Conservation (phyloP, 768 basidiomycete genomes). For the Tricholoma hemisulphureum region DNA sequence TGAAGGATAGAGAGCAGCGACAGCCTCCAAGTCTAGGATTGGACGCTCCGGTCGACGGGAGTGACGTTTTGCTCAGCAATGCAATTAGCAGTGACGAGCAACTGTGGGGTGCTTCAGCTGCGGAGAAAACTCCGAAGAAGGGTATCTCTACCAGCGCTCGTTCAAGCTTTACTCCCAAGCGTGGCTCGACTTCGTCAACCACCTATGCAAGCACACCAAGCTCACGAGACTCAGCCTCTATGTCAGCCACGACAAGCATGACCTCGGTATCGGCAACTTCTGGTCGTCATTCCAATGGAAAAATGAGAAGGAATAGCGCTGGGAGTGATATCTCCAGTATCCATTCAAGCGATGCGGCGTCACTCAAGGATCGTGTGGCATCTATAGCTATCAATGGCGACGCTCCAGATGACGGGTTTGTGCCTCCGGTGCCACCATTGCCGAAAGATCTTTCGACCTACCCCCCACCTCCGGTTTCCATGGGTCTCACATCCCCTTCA, state of each 20-base stretch:
- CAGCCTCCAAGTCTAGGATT: slow-evolving; percentile 33
- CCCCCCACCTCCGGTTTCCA: slow-evolving; percentile 64
- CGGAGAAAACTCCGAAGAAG: slow-evolving; percentile 73
- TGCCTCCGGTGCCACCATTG: slow-evolving; percentile 92
- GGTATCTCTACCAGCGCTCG: slow-evolving; percentile 53
- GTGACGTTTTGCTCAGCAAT: slow-evolving; percentile 39
- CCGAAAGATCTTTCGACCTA: slow-evolving; percentile 86
- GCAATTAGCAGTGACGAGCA: slow-evolving; percentile 62
- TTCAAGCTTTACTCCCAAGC: slow-evolving; percentile 79
- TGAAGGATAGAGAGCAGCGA: slow-evolving; percentile 50
- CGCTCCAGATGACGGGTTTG: slow-evolving; percentile 55
- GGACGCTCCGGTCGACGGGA: slow-evolving; percentile 36
- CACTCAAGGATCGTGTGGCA: slow-evolving; percentile 67
- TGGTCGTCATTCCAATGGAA: slow-evolving; percentile 67
- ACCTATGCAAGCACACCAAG: slow-evolving; percentile 80
- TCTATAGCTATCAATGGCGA: slow-evolving; percentile 61
- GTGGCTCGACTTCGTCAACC: slow-evolving; percentile 86
- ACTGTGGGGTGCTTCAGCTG: slow-evolving; percentile 36
- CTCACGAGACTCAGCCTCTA: slow-evolving; percentile 83
- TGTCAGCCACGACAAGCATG: slow-evolving; percentile 73
- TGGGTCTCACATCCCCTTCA: slow-evolving; percentile 49
- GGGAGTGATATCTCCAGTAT: slow-evolving; percentile 82
- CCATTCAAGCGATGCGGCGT: slow-evolving; percentile 64
- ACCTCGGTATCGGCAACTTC: slow-evolving; percentile 75
- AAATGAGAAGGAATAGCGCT: slow-evolving; percentile 75